Evolutionary conservation across 306 rosid genomes (phyloP), one percentile per base, ranked within the genome.

Genomic region (Prunus salicina): DNA sequence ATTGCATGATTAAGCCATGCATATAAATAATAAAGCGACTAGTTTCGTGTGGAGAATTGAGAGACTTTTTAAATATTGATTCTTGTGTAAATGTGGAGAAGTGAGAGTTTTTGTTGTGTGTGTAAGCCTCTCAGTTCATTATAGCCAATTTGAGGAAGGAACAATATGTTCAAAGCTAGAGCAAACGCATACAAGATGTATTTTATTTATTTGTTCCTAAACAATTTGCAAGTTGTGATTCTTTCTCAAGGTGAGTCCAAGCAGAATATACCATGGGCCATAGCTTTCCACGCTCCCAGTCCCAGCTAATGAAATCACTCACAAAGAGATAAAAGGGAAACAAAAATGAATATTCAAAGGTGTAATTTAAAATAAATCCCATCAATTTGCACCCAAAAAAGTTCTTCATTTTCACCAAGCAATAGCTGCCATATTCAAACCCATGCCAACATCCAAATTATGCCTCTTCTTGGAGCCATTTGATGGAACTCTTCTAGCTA

Each of bases 181-280:
- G 20, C 8, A 53, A 53, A 53, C 20, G 19, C 2, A 53, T 49
- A 4, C 6, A 34, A 6, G 8, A 34, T 49, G 16, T 49, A 13
- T 49, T 13, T 49, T 12, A 49, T 49, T 49, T 49, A 49, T 12
- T 49, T 3, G 16, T 49, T 13, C 43, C 43, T 38, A 55, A 55
- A 55, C 24, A 20, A 68, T n/a, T 38, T 2, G 15, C 16, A 4
- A 14, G 16, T 14, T 47, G 12, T 2, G 61, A 69, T 69, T 69
- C 73, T 12, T 20, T 25, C 2, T 25, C 2, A 50, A 71, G 75
- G 64, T 57, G 28, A 41, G 41, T 43, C 67, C 76, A 72, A 57
- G 60, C 19, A 34, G 67, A 63, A 30, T 63, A 63, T 28, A 63
- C 67, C 45, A 63, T 30, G 69, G 69, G 67, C 67, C 69, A 9